A percentile compares a stretch with the other conserved stretches of the same genome.
phyloP scores from a whole-genome alignment of 164 flowering plant genomes.

The Magnolia officinalis region DNA sequence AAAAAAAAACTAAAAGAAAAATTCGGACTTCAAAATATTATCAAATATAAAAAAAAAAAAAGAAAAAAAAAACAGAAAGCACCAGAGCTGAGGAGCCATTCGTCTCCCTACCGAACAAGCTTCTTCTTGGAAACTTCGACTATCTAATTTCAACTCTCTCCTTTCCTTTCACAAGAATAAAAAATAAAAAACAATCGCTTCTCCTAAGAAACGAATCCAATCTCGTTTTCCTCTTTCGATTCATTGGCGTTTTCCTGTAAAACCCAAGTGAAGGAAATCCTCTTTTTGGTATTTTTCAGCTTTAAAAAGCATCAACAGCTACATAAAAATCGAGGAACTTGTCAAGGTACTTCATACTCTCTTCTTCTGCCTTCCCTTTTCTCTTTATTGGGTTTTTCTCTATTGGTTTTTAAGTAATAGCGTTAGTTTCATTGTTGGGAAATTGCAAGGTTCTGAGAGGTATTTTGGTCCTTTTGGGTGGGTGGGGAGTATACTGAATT shows the following conservation, averaged over 20 bases:
- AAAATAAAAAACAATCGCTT: not conserved
- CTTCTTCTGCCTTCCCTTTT: not conserved
- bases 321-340: not conserved
- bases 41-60: no score
- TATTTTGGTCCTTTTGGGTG: not conserved
- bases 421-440: not conserved
- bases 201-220: not conserved
- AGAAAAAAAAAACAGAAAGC: no score
- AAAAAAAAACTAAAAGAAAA: no score
- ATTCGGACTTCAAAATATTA: no score
- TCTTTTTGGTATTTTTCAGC: not conserved
- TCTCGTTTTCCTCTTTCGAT: not conserved
- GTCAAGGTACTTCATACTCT: conserved; percentile 2
- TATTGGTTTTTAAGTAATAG: no score
- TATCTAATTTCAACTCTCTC: not conserved
- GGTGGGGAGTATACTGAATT: not conserved
- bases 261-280: not conserved
- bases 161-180: not conserved
- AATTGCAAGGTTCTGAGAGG: not conserved
- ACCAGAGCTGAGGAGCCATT: no score
- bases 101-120: not conserved
- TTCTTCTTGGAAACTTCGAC: conserved; percentile 3
- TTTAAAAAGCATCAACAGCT: not conserved
- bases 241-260: not conserved
- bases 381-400: no score